phyloP scores from a whole-genome alignment of 371 early-diverging fungal species.

The Mucor velutinosus region DNA sequence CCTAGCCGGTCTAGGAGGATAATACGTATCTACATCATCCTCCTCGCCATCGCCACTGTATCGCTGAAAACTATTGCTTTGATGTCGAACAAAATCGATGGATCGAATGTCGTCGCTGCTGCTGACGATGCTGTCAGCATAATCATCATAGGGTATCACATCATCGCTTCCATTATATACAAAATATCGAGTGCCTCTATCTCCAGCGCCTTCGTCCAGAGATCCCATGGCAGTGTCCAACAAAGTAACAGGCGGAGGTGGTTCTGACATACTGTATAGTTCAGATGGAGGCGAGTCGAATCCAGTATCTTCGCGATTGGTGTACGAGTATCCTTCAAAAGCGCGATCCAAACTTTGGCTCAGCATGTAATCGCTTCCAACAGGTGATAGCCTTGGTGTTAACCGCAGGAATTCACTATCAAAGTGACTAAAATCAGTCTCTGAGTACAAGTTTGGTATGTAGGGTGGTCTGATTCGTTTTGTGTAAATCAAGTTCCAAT shows the following conservation, averaged over 20 bases:
- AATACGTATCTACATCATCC: constrained; percentile 8
- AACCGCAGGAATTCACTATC: constrained; percentile 61
- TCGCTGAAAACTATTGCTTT: constrained; percentile 1
- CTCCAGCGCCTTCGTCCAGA: not conserved
- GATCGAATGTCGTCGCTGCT: constrained; percentile 20
- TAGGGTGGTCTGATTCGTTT: constrained; percentile 63
- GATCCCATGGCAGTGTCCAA: constrained; percentile 7
- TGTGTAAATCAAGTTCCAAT: constrained; percentile 70
- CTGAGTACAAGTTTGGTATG: constrained; percentile 50
- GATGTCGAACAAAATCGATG: constrained; percentile 15
- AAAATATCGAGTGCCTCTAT: constrained; percentile 12
- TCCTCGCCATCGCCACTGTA: not conserved
- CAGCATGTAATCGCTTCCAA: constrained; percentile 41
- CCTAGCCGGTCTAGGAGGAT: constrained; percentile 15
- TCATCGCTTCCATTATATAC: constrained; percentile 22
- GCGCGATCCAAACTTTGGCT: constrained; percentile 53
- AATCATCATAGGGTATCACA: constrained; percentile 21
- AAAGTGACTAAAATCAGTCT: constrained; percentile 65
- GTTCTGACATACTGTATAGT: constrained; percentile 16
- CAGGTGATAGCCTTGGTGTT: constrained; percentile 50
- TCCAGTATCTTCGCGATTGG: constrained; percentile 24
- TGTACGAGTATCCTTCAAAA: constrained; percentile 62
- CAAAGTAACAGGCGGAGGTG: constrained; percentile 20
- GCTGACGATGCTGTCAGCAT: constrained; percentile 11
- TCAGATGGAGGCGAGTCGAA: constrained; percentile 24